Base-by-base conservation (phyloP, 2,329 filamentous ascomycete species). In the Fusarium heterosporum region DNA sequence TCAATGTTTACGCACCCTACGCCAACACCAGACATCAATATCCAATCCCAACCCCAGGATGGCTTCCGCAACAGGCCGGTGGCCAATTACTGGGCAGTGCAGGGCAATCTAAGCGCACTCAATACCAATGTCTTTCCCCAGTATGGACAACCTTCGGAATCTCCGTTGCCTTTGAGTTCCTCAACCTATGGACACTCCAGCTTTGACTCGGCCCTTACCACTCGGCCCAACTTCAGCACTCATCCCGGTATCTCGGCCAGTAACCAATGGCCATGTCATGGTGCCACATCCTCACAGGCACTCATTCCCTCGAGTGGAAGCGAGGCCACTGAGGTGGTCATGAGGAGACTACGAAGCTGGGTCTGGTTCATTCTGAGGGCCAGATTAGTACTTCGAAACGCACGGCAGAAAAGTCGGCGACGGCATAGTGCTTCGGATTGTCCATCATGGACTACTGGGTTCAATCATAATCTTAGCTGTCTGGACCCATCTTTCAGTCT, bases 61-160 rank as follows among this genome's bases (percentile, higher is more conserved):
- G n/a, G 17, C 30, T 13, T 22, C 4, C 46, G 19, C 12, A 39
- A 52, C 36, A 58, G 30, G 46, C 29, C 45, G 29, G 59, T 46
- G 59, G 45, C 60, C 51, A 64, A 64, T 36, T 19, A 41, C 10
- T 46, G 58, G 60, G 60, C 40, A 50, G 45, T 58, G 51, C 58
- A 47, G 25, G 40, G 40, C 28, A 28, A 19, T 40, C 59, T 63
- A 13, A 28, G 25, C 40, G n/a, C 45, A 14, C 25, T 63, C 45
- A 58, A 63, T 25, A 63, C 60, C 50, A 47, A 47, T 46, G 19
- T 49, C 25, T 25, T 19, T 45, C 26, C 56, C 22, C 56, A 41
- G 28, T 36, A 45, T 57, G 59, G 43, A 40, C 63, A 25, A 39
- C 22, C 47, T 25, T 64, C 51, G 17, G 51, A 57, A 26, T 63